These are phyloP conservation scores for Aureobasidium sp. DNA, from an alignment of 2,329 filamentous ascomycete species.

Conservation along the genomic window DNA sequence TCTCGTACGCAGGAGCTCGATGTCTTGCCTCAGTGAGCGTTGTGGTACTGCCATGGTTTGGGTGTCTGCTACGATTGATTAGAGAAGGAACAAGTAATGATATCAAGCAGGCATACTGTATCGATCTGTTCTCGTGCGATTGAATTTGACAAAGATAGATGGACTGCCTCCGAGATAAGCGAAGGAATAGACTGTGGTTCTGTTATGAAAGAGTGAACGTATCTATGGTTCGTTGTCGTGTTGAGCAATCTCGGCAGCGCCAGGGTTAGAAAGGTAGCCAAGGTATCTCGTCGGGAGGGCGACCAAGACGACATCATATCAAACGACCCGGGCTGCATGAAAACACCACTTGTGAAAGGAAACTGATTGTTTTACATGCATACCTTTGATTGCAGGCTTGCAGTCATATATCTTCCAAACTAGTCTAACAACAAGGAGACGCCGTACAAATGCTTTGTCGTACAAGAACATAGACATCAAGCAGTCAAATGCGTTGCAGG, in stretches of 20 bases:
- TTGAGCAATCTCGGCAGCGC: neutral
- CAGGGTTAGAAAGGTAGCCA: neutral
- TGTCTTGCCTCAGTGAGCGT: neutral
- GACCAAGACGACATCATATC: neutral
- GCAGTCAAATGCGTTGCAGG: neutral
- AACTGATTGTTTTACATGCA: neutral
- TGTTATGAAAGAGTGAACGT: neutral
- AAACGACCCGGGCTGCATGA: neutral
- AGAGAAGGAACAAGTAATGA: neutral
- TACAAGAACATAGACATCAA: neutral
- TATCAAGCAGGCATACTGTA: neutral
- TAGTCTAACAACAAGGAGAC: neutral
- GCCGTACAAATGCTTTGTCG: conserved; percentile 1
- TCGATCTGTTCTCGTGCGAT: neutral
- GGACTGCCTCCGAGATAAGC: no score
- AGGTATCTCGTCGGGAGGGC: neutral
- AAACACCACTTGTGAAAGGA: neutral
- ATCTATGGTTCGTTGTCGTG: neutral
- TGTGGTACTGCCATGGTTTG: neutral
- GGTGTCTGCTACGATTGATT: neutral
- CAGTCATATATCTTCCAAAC: neutral
- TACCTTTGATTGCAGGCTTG: neutral
- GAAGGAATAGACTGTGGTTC: neutral
- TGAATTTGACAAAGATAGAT: no score
- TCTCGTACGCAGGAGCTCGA: neutral